Percentiles rank a stretch among this genome's conserved stretches.
phyloP scores from a whole-genome alignment of 2,329 filamentous ascomycete genomes.

The Ophiostoma piceae region DNA sequence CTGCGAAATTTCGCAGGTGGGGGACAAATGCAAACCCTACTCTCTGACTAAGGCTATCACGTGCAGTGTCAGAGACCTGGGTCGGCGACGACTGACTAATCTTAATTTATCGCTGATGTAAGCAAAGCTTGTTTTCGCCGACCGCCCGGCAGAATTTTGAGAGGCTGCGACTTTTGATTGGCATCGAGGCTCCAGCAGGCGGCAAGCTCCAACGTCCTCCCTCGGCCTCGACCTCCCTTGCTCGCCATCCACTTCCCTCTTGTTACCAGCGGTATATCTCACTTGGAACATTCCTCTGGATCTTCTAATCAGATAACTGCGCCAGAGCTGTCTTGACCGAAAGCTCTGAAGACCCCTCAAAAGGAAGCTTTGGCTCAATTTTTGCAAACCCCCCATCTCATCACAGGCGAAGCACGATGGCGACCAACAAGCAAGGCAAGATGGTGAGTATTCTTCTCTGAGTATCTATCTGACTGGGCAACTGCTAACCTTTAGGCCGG shows the following conservation, averaged over 20 bases:
- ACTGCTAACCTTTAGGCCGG: slow-evolving; percentile 48
- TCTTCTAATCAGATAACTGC: slow-evolving; percentile 18
- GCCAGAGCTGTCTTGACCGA: slow-evolving; percentile 20
- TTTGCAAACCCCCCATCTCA: slow-evolving; percentile 22
- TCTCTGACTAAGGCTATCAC: neutral
- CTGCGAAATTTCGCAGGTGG: neutral
- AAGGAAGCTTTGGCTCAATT: slow-evolving; percentile 22
- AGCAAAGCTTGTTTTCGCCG: neutral
- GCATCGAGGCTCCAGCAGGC: slow-evolving; percentile 14
- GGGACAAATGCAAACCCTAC: slow-evolving; percentile 8
- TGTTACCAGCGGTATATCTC: slow-evolving; percentile 20
- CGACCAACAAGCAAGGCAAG: slow-evolving; percentile 90
- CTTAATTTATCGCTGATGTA: neutral
- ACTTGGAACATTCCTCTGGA: slow-evolving; percentile 13
- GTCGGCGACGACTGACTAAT: neutral
- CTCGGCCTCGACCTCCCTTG: neutral
- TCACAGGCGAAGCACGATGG: slow-evolving; percentile 46
- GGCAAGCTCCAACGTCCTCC: neutral
- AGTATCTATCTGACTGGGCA: no score
- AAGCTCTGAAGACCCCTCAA: slow-evolving; percentile 21
- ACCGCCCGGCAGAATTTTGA: slow-evolving; percentile 20
- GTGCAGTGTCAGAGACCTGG: neutral
- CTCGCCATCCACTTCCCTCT: neutral
- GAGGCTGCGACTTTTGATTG: slow-evolving; percentile 17
- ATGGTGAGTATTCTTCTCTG: slow-evolving; percentile 70